A percentile compares a stretch with the other conserved stretches of the same genome.
phyloP scores from a whole-genome alignment of 148 eudicot genomes.

The Camellia lanceoleosa region DNA sequence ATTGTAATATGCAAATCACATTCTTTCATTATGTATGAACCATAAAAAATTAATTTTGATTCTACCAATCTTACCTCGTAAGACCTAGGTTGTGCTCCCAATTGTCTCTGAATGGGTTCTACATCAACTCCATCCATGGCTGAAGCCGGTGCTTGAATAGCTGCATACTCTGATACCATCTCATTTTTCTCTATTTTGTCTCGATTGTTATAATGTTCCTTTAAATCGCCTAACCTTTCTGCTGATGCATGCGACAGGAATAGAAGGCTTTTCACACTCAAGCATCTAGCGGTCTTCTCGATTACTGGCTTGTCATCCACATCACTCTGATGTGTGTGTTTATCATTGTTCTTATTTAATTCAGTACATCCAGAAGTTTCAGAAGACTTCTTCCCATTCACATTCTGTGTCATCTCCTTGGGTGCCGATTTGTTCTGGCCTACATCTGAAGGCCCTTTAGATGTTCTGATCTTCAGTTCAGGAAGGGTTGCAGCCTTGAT shows the following conservation, averaged over 20 bases:
- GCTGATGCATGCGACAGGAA: slow-evolving; percentile 30
- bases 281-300: slow-evolving; percentile 79
- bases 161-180: slow-evolving; percentile 23
- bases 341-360: slow-evolving; percentile 12
- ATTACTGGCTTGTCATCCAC: slow-evolving; percentile 67
- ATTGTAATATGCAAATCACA: background rate
- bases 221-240: slow-evolving; percentile 19
- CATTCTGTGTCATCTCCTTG: slow-evolving; percentile 34
- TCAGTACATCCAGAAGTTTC: slow-evolving; percentile 20
- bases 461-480: slow-evolving; percentile 52
- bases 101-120: slow-evolving; percentile 30
- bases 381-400: slow-evolving; percentile 29
- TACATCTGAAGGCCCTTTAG: slow-evolving; percentile 38
- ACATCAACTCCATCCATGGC: slow-evolving; percentile 39
- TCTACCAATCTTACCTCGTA: slow-evolving; percentile 36
- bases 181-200: slow-evolving; percentile 28
- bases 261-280: slow-evolving; percentile 65
- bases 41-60: background rate
- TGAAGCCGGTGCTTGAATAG: slow-evolving; percentile 44
- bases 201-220: slow-evolving; percentile 21
- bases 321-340: slow-evolving; percentile 30
- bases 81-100: slow-evolving; percentile 30
- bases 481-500: slow-evolving; percentile 63
- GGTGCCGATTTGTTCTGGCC: slow-evolving; percentile 35
- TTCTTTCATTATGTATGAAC: background rate